Evolutionary conservation across 306 rosid species (phyloP).

Genomic region (Quercus variabilis): DNA sequence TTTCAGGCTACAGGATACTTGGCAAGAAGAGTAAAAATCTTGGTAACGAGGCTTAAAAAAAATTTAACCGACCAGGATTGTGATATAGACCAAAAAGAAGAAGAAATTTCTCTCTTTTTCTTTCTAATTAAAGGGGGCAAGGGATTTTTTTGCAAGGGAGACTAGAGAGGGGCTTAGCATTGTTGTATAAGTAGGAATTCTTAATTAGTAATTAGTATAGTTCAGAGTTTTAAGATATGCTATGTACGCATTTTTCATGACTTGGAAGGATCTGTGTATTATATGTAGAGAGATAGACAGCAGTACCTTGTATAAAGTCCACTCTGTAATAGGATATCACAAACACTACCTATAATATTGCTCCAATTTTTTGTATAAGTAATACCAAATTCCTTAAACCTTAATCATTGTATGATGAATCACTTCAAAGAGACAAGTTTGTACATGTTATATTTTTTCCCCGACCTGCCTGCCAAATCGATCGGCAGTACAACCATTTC

Average conservation of each 20-base stretch:
- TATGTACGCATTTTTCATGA: constrained; percentile 15
- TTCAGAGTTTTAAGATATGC: constrained; percentile 17
- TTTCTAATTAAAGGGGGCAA: background rate
- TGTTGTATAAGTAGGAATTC: constrained; percentile 26
- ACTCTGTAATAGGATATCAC: constrained; percentile 17
- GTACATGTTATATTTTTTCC: too few species aligned
- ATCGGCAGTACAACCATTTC: too few species aligned
- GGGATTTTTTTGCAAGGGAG: background rate
- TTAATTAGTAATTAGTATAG: constrained; percentile 14
- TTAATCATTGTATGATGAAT: background rate
- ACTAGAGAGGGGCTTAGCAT: background rate
- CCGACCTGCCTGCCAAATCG: too few species aligned
- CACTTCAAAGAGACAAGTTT: background rate
- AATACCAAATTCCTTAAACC: background rate
- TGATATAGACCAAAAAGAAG: background rate
- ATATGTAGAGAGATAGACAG: constrained; percentile 8
- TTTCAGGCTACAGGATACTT: background rate
- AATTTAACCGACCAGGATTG: constrained; percentile 11
- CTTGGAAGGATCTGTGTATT: constrained; percentile 18
- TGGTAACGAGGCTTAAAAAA: background rate
- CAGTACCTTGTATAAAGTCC: constrained; percentile 33
- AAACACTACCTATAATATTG: background rate
- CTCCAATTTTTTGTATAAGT: background rate
- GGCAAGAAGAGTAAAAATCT: background rate
- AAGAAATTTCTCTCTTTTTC: background rate